Base-by-base conservation (phyloP, 345 rosid species). In the Eucalyptus albens region DNA sequence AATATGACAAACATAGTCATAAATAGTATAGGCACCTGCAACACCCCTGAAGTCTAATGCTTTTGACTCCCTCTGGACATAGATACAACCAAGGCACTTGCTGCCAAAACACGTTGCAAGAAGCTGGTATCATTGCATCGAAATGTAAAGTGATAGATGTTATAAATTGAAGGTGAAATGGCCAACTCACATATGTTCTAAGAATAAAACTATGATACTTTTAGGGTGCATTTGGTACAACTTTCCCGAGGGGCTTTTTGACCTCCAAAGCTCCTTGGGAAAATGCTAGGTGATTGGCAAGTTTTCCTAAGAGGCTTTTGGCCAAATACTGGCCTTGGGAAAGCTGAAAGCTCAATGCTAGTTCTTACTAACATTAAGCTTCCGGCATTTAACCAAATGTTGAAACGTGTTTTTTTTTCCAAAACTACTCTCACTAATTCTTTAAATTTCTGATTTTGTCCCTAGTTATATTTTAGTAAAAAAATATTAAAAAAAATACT, bases 31-130 rank as follows among this genome's bases (percentile, higher is more conserved):
- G 42, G 56, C 93, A 98, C 99, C 99, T 94, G 99, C 93, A 92
- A 98, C 98, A 89, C 99, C 99, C 94, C 93, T 96, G 93, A 94
- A 95, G 89, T 97, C 97, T 81, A 95, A 94, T 60, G 97, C 94
- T 92, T 94, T 98, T 51, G 96, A 96, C 95, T 98, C 99, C 92
- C 98, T 94, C 87, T 96, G 97, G 89, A 98, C 99, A 92, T 90
- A 96, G 91, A 98, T 96, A 90, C 99, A 98, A 87, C 99, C 99
- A 80, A 97, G 96, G 95, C 99, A 98, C 93, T 98, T 98, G 95
- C 99, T 98, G 96, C 86, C 89, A 95, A 89, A 88, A 92, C 89
- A 26, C 72, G 89, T 27, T 27, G 33, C 56, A 49, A 22, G 87
- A 50, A 86, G 47, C 26, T 62, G 65, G 87, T 65, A 60, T 88